phyloP scores from a whole-genome alignment of 192 early-diverging fungal genomes.

The Linnemannia hyalina region DNA sequence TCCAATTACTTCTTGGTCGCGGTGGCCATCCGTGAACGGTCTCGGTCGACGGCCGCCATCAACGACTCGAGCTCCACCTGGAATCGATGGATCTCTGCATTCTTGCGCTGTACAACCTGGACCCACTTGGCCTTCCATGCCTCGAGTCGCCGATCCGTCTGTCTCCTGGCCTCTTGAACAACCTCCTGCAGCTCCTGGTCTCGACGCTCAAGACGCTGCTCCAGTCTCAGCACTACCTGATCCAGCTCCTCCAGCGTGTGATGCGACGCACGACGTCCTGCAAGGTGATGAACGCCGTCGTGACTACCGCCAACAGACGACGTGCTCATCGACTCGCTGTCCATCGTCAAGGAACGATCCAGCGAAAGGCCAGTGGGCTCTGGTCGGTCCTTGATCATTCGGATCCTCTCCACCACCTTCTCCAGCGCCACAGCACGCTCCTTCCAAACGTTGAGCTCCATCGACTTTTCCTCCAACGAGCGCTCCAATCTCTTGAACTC shows the following conservation, averaged over 20 bases:
- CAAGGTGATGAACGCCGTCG: not conserved
- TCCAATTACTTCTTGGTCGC: slow-evolving; percentile 33
- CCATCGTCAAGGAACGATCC: slow-evolving; percentile 31
- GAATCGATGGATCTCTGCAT: slow-evolving; percentile 54
- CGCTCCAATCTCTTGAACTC: slow-evolving; percentile 49
- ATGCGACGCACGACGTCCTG: slow-evolving; percentile 12
- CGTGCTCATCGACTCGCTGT: slow-evolving; percentile 21
- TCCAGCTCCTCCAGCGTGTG: slow-evolving; percentile 52
- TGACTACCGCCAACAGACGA: slow-evolving; percentile 11
- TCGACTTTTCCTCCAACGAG: slow-evolving; percentile 48
- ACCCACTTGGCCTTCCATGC: slow-evolving; percentile 57
- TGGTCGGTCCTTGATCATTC: slow-evolving; percentile 53
- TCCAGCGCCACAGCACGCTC: slow-evolving; percentile 50
- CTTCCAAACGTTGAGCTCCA: slow-evolving; percentile 44
- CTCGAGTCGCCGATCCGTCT: slow-evolving; percentile 46
- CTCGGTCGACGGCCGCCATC: slow-evolving; percentile 48
- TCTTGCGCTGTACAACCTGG: slow-evolving; percentile 55
- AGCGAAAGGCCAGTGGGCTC: slow-evolving; percentile 44
- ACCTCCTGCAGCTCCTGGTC: slow-evolving; percentile 54
- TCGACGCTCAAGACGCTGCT: slow-evolving; percentile 44
- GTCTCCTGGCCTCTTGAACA: slow-evolving; percentile 44
- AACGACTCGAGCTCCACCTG: slow-evolving; percentile 49
- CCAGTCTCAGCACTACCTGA: slow-evolving; percentile 47
- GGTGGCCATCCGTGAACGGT: slow-evolving; percentile 40
- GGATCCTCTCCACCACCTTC: slow-evolving; percentile 52